Evolutionary conservation across 306 rosid genomes (phyloP), one percentile per base, ranked within the genome.

Genomic region (Corylus avellana): DNA sequence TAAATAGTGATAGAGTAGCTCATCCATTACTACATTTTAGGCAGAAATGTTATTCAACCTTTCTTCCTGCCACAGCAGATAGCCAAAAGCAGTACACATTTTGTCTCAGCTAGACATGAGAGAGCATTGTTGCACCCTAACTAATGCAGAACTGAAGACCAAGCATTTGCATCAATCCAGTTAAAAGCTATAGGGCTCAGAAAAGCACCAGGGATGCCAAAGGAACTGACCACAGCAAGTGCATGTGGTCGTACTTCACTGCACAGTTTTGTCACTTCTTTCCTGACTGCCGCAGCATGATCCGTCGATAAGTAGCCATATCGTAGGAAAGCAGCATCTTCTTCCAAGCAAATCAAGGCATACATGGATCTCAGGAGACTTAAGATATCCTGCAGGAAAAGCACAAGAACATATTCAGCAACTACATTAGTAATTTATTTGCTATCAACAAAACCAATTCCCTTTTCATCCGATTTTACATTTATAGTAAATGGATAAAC

Each of bases 121-220:
- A 8, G 75, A 76, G 64, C 62, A 56, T 68, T 32, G 74, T 74
- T 55, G 16, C 17, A 47, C 78, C 78, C 68, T 51, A 75, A 79
- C 76, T 84, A 88, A 22, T 70, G 88, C 77, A 80, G 87, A 85
- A 88, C 72, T 20, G 93, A 80, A 72, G 95, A 81, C 97, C 97
- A 92, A 29, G 95, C 84, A 84, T 94, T 92, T 74, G 97, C 87
- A 18, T 90, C 92, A 7, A 94, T 81, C 97, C 98, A 92, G 78
- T 94, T 73, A 78, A 79, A 94, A 8, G 97, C 98, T 5, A 94
- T 86, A 16, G 98, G 97, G 78, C 97, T 83, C 88, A 94, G 84
- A 58, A 92, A 94, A 3, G 97, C 97, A 69, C 91, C 94, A 7
- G 98, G 98, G 76, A 92, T 92, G 76, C 98, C 98, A 12, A 92